Base-by-base conservation (phyloP, 805 yeast species). In the Sugiyamaella boreocaroliniensis region DNA sequence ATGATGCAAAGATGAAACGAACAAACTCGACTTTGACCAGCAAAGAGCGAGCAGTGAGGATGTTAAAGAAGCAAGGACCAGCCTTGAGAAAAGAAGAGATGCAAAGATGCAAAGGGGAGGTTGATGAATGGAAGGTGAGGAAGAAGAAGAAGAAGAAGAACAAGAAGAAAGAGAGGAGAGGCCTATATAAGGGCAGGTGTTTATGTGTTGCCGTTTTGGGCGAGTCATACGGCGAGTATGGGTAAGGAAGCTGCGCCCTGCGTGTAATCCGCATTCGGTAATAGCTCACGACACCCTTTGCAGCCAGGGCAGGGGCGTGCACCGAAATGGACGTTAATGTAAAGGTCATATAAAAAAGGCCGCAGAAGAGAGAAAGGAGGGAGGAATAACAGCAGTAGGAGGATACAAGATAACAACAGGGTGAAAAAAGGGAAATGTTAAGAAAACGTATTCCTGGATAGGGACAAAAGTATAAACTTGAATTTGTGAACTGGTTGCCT, bases 41-140 rank as follows among this genome's bases (percentile, higher is more conserved):
- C 37, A 32, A 32, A 32, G 37, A 11, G n/a, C 37, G 37, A 32
- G 37, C 6, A 4, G 6, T 32, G 37, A 32, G n/a, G n/a, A 32
- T 32, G 37, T 4, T 3, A 22, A 22, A 22, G n/a, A 61, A 49
- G 59, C 66, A 58, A 61, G 71, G 48, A 62, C 59, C 59, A 65
- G 55, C 67, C 58, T 68, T 6, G 62, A 65, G 56, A 43, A 14
- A 37, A 58, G 14, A 52, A 56, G 20, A 61, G 59, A 42, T 61
- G 64, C 41, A 69, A 49, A 43, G 50, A 64, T 32, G 71, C 66
- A 48, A 18, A 22, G 12, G 20, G 9, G 42, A 32, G 22, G 37
- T 29, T 20, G 42, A 20, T 32, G 5, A 22, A 43, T 15, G 26
- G 29, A 49, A 51, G 49, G n/a, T 4, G 46, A 50, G 19, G 40